Conservation (phyloP, 1,284 basidiomycete genomes). For the Ganoderma meredithae region DNA sequence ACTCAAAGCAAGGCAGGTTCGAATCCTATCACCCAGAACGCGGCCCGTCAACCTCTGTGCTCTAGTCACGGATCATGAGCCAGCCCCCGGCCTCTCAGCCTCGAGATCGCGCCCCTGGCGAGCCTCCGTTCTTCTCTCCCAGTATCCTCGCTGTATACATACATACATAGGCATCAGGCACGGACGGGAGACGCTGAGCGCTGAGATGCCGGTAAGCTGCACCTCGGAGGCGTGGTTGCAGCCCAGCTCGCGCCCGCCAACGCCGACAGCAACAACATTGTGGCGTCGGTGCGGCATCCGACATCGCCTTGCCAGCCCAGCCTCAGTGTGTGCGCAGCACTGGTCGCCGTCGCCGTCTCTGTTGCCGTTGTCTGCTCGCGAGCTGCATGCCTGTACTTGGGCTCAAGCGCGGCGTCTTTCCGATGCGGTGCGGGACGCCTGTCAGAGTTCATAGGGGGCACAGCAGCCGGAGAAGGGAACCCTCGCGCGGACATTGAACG, state of each 20-base stretch:
- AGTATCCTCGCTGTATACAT: too few relatives aligned
- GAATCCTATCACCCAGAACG: background rate
- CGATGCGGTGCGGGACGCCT: slow-evolving; percentile 8
- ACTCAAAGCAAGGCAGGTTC: background rate
- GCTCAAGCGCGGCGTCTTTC: background rate
- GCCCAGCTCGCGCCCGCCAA: background rate
- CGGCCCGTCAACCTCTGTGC: background rate
- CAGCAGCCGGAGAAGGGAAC: background rate
- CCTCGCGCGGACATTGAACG: background rate
- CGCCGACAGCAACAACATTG: background rate
- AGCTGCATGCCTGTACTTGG: background rate
- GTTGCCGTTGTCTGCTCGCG: background rate
- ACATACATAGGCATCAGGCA: background rate
- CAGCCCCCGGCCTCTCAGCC: background rate
- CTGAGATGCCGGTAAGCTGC: background rate
- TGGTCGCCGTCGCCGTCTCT: background rate
- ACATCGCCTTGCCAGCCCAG: background rate
- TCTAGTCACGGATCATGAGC: background rate
- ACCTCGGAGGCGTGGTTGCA: background rate
- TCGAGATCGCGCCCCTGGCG: background rate
- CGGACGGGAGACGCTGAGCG: background rate
- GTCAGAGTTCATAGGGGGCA: slow-evolving; percentile 10
- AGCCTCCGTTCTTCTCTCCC: background rate
- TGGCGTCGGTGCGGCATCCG: slow-evolving; percentile 10
- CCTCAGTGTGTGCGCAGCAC: background rate